phyloP scores from a whole-genome alignment of 2,329 filamentous ascomycete species.

The Aphanoascus verrucosus region DNA sequence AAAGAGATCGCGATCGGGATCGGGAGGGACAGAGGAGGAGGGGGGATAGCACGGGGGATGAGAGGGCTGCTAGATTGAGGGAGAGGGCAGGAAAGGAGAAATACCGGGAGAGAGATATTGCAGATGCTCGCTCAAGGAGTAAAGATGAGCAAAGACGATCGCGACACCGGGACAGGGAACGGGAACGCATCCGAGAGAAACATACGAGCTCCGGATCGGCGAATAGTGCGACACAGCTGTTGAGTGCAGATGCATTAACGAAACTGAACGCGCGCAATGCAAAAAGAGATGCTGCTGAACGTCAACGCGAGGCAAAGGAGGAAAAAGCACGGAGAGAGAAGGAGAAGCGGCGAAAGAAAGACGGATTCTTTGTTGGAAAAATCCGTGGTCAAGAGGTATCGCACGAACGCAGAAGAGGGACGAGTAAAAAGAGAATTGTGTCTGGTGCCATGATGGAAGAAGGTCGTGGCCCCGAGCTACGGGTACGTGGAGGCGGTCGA shows the following conservation, averaged over 20 bases:
- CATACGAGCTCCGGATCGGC: slow-evolving; percentile 35
- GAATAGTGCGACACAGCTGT: slow-evolving; percentile 33
- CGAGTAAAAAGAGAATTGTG: slow-evolving; percentile 49
- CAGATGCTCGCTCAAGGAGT: slow-evolving; percentile 5
- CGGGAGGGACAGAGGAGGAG: slow-evolving; percentile 25
- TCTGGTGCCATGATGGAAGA: slow-evolving; percentile 62
- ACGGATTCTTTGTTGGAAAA: slow-evolving; percentile 14
- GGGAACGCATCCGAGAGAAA: slow-evolving; percentile 22
- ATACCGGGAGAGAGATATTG: slow-evolving; percentile 15
- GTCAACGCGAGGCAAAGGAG: slow-evolving; percentile 32
- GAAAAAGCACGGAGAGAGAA: slow-evolving; percentile 22
- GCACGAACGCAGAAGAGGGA: slow-evolving; percentile 18
- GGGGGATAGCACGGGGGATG: slow-evolving; percentile 21
- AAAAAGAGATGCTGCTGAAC: slow-evolving; percentile 40
- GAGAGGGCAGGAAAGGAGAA: slow-evolving; percentile 19
- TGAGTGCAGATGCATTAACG: slow-evolving; percentile 50
- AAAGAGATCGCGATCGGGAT: slow-evolving; percentile 26
- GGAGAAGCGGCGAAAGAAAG: slow-evolving; percentile 25
- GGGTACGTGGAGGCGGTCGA: slow-evolving; percentile 39
- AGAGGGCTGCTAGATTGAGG: slow-evolving; percentile 19
- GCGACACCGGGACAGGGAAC: slow-evolving; percentile 10
- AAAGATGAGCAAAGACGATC: slow-evolving; percentile 1
- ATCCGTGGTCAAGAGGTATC: slow-evolving; percentile 14
- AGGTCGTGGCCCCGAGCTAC: slow-evolving; percentile 44
- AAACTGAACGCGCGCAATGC: slow-evolving; percentile 55